These are phyloP conservation scores for Nyctanthes arbortristis DNA, from an alignment of 257 asterid species.

Conservation along the genomic window DNA sequence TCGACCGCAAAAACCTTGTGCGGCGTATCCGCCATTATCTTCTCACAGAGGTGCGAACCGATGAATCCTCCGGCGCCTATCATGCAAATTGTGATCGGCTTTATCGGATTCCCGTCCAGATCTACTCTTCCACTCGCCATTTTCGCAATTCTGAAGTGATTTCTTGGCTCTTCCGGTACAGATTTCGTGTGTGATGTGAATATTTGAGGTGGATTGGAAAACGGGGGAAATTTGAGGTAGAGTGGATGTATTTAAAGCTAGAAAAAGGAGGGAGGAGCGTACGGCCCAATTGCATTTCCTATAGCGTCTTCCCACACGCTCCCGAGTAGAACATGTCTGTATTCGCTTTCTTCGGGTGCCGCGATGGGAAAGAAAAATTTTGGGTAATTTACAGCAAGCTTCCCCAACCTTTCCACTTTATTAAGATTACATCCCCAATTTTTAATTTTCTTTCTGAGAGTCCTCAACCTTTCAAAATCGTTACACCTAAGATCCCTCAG, in stretches of 20 bases:
- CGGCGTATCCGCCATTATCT: constrained; percentile 43
- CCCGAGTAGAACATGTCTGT: background rate
- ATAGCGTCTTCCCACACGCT: background rate
- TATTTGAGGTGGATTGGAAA: too few relatives aligned
- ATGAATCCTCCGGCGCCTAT: constrained; percentile 60
- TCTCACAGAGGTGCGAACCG: constrained; percentile 62
- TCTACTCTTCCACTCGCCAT: constrained; percentile 48
- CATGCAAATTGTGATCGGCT: constrained; percentile 49
- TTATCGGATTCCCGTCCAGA: constrained; percentile 48
- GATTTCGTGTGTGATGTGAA: background rate
- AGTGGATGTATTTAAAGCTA: constrained; percentile 37
- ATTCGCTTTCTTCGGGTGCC: background rate
- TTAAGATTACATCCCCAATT: too few relatives aligned
- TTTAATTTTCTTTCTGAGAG: too few relatives aligned
- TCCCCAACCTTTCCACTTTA: too few relatives aligned
- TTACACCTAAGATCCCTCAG: too few relatives aligned
- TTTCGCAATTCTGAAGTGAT: background rate
- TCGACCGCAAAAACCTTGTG: constrained; percentile 52
- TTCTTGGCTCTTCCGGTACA: background rate
- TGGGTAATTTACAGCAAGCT: too few relatives aligned
- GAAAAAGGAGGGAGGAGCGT: constrained; percentile 34
- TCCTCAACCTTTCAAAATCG: too few relatives aligned
- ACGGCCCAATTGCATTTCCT: background rate
- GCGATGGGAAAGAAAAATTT: too few relatives aligned
- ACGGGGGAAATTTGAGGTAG: background rate